phyloP scores from a whole-genome alignment of 768 basidiomycete genomes.

The Boletus speciosus region DNA sequence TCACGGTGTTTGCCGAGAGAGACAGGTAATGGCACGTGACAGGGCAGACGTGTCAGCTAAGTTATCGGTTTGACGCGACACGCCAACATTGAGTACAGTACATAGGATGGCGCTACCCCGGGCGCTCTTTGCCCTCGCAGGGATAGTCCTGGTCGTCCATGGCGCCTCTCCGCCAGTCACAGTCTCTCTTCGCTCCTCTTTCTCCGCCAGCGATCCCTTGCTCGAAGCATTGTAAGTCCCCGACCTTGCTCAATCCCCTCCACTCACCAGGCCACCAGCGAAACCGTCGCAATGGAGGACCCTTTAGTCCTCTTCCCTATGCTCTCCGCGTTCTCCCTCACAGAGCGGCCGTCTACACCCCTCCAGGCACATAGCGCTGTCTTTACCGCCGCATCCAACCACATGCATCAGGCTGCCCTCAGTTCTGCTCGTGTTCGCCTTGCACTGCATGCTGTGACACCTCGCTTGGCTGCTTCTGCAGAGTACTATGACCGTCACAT shows the following conservation, averaged over 20 bases:
- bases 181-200: constrained; percentile 29
- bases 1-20: constrained; percentile 10
- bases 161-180: constrained; percentile 31
- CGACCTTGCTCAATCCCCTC: neutral
- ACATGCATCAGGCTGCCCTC: constrained; percentile 48
- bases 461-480: constrained; percentile 82
- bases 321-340: constrained; percentile 57
- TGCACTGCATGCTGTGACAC: constrained; percentile 72
- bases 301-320: constrained; percentile 73
- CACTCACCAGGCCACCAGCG: constrained; percentile 46
- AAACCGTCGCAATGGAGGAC: constrained; percentile 74
- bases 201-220: constrained; percentile 24
- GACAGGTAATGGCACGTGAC: constrained; percentile 19
- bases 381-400: constrained; percentile 36
- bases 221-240: constrained; percentile 30
- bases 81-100: neutral
- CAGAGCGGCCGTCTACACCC: constrained; percentile 36
- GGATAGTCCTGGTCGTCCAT: constrained; percentile 12
- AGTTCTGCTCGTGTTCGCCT: constrained; percentile 68
- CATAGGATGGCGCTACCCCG: constrained; percentile 1
- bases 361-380: constrained; percentile 45
- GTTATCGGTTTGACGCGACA: neutral
- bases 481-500: constrained; percentile 55
- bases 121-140: constrained; percentile 15
- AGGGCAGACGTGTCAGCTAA: constrained; percentile 7